phyloP scores from a whole-genome alignment of 768 basidiomycete species.

The Pleurotus platypus region DNA sequence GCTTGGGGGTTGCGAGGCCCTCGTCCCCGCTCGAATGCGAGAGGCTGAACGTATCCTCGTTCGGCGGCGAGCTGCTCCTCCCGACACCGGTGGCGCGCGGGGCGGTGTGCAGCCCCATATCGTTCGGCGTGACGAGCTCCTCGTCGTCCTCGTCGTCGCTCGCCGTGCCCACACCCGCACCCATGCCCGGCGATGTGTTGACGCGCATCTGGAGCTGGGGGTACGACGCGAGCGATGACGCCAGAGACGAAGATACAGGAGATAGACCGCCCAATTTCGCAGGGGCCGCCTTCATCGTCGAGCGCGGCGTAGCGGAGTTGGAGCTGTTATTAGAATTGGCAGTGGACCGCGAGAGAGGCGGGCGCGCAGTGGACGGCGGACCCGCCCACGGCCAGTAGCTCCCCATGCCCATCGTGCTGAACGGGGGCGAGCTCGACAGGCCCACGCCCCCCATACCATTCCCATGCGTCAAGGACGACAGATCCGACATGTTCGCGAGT shows the following conservation, averaged over 20 bases:
- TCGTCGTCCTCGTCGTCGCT: neutral
- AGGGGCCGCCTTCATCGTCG: neutral
- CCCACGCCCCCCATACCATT: neutral
- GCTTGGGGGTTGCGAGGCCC: too few relatives aligned
- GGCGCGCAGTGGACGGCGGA: neutral
- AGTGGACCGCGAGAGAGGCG: neutral
- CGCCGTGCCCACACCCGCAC: constrained; percentile 4
- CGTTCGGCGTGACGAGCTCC: constrained; percentile 1
- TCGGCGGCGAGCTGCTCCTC: neutral
- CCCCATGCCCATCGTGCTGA: neutral
- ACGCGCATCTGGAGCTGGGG: too few relatives aligned
- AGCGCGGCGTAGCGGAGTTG: neutral
- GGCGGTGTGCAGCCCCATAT: neutral
- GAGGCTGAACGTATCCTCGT: neutral
- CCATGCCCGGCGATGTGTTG: neutral
- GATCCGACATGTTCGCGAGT: neutral
- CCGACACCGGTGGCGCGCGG: neutral
- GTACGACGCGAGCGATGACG: neutral
- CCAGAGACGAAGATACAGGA: neutral
- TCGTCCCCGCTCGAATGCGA: too few relatives aligned
- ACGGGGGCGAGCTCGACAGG: neutral
- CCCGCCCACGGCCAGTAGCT: constrained; percentile 12
- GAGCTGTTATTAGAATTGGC: neutral
- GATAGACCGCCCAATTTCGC: neutral
- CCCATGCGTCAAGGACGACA: neutral